Evolutionary conservation across 345 rosid species (phyloP), one percentile per base, ranked within the genome.

Genomic region (Adansonia digitata): DNA sequence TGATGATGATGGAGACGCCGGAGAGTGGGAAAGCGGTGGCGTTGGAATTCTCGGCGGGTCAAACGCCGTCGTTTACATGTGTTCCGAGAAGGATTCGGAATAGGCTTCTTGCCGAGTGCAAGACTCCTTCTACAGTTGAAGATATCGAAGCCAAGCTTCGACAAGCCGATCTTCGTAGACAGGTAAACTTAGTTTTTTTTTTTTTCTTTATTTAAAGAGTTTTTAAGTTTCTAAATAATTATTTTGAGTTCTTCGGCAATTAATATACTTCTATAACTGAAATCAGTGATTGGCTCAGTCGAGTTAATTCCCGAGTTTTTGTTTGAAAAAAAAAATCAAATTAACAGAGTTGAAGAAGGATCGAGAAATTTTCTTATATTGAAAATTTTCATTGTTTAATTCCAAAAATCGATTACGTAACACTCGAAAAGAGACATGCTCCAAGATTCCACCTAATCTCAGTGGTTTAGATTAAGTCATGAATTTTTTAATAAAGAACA

Each of bases 71-170:
- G 77, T 85, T 71, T 31, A 73, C 83, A 48, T 83, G 81, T 77
- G 78, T 92, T 15, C 98, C 98, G 49, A 84, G 78, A 75, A 80
- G 98, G 86, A 88, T 94, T 39, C 80, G 87, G 20, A 83, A 91
- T 80, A 86, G 99, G 85, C 88, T 94, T 60, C 76, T 86, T 26
- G 77, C 75, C 10, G 97, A 89, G 74, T 78, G 66, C 77, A 86
- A 86, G 86, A 80, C 90, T 72, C 88, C 91, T n/a, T n/a, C n/a
- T 81, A 83, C 92, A 73, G 94, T 79, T 56, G 95, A 91, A 77
- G 96, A 90, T 74, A 95, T 95, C 79, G 97, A 95, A 82, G 91
- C 94, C 69, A 95, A 90, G 86, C 96, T 95, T 77, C 90, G 94
- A 29, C 87, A 82, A 64, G 99, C 99, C 13, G 89, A 90, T 88